Evolutionary conservation across 208 protist genomes (phyloP).

Genomic region (Leishmania tarentolae): DNA sequence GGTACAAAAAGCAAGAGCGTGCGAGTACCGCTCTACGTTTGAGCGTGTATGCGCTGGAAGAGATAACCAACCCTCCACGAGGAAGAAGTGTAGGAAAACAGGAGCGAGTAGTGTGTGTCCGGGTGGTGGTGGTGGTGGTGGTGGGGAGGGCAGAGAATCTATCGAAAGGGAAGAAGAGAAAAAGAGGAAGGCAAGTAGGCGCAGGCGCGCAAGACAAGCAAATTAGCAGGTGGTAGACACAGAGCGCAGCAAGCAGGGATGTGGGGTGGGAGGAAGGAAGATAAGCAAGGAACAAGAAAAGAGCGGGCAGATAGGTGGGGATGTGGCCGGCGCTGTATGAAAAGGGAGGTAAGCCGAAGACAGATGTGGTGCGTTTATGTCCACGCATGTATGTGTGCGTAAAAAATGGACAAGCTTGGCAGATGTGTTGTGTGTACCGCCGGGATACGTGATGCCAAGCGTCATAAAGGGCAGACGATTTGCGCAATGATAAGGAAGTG

Average conservation of each 20-base stretch:
- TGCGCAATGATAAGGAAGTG: neutral
- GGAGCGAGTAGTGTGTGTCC: neutral
- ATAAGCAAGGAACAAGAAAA: neutral
- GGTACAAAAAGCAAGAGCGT: neutral
- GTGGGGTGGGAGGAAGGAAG: neutral
- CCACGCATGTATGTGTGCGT: neutral
- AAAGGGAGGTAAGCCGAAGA: neutral
- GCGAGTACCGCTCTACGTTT: neutral
- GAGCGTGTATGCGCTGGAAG: neutral
- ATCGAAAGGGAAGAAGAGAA: too few species aligned
- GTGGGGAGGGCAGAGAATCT: neutral
- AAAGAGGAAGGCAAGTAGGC: neutral
- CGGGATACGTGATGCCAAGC: neutral
- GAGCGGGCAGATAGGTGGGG: neutral
- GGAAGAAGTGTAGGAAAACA: neutral
- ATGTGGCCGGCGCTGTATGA: neutral
- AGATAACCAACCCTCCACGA: neutral
- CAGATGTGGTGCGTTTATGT: neutral
- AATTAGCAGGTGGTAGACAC: neutral
- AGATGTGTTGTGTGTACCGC: neutral
- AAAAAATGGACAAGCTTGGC: neutral
- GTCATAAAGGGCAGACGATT: too few species aligned
- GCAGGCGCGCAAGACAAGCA: neutral
- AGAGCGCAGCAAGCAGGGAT: neutral
- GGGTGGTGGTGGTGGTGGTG: neutral